A percentile compares a stretch with the other conserved stretches of the same genome.
phyloP scores from a whole-genome alignment of 768 basidiomycete species.

The Hericium alpestre region DNA sequence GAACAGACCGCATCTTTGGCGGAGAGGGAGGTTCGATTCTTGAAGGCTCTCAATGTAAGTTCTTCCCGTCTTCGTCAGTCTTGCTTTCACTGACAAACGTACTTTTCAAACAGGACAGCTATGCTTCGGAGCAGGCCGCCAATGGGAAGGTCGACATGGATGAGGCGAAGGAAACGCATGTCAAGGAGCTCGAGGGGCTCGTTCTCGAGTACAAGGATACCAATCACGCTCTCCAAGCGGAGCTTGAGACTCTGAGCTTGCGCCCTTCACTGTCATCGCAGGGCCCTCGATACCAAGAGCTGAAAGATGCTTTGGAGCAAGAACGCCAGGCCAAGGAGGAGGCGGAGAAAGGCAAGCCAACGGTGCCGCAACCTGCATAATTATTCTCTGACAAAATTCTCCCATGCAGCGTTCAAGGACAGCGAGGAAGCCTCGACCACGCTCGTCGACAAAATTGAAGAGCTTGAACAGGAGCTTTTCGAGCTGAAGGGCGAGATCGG shows the following conservation, averaged over 20 bases:
- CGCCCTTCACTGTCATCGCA: conserved; percentile 18
- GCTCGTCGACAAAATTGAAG: conserved; percentile 47
- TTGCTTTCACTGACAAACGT: not conserved
- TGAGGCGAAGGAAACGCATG: conserved; percentile 28
- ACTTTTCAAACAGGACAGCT: conserved; percentile 42
- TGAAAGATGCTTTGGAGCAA: conserved; percentile 28
- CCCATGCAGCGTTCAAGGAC: conserved; percentile 32
- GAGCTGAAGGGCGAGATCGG: conserved; percentile 71
- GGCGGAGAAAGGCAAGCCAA: conserved; percentile 30
- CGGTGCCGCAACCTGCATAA: not conserved
- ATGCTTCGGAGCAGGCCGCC: conserved; percentile 45
- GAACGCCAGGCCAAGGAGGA: conserved; percentile 22
- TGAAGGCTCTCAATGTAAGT: conserved; percentile 58
- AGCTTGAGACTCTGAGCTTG: conserved; percentile 36
- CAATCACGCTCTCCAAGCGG: conserved; percentile 34
- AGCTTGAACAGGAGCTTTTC: conserved; percentile 70
- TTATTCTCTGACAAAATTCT: not conserved
- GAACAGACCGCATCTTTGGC: conserved; percentile 31
- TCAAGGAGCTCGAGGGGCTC: conserved; percentile 45
- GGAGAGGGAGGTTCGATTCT: conserved; percentile 56
- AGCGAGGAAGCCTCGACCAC: conserved; percentile 24
- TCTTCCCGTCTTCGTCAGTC: not conserved
- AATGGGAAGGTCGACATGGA: conserved; percentile 21
- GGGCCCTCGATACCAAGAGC: conserved; percentile 22
- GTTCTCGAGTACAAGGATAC: conserved; percentile 43